phyloP scores from a whole-genome alignment of 1,139 yeast genomes.

The Candida tetrigidarum region DNA sequence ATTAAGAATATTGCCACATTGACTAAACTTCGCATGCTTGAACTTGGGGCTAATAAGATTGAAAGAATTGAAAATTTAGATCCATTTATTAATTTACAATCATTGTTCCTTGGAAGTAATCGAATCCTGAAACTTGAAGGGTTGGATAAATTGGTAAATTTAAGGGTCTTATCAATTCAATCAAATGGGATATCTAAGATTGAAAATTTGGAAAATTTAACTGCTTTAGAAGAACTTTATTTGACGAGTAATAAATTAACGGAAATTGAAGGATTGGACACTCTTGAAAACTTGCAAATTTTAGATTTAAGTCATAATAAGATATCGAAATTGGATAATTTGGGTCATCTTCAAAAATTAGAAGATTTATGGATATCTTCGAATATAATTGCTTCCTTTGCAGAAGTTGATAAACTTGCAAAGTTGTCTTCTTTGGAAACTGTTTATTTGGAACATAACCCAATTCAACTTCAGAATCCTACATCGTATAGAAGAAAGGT shows the following conservation, averaged over 20 bases:
- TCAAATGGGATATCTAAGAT: constrained; percentile 79
- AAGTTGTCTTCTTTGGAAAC: constrained; percentile 73
- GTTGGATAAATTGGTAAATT: constrained; percentile 60
- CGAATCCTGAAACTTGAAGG: constrained; percentile 69
- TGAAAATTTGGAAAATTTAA: constrained; percentile 78
- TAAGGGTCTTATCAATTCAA: constrained; percentile 84
- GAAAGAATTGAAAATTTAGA: constrained; percentile 64
- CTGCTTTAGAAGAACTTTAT: constrained; percentile 81
- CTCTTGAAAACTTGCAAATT: constrained; percentile 67
- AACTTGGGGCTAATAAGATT: constrained; percentile 90
- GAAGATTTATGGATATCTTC: constrained; percentile 96
- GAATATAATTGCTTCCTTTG: constrained; percentile 69
- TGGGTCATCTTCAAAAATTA: constrained; percentile 65
- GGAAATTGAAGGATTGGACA: constrained; percentile 78
- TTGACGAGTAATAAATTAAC: constrained; percentile 84
- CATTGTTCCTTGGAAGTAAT: constrained; percentile 95
- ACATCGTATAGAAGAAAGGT: constrained; percentile 88
- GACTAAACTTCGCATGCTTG: constrained; percentile 67
- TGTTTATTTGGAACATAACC: constrained; percentile 95
- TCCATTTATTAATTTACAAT: constrained; percentile 57
- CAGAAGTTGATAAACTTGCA: constrained; percentile 67
- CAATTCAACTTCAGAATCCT: constrained; percentile 71
- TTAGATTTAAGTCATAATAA: constrained; percentile 83
- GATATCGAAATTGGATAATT: constrained; percentile 61
- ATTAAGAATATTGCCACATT: constrained; percentile 71